Evolutionary conservation across 148 eudicot species (phyloP).

Genomic region (Selenicereus undatus): DNA sequence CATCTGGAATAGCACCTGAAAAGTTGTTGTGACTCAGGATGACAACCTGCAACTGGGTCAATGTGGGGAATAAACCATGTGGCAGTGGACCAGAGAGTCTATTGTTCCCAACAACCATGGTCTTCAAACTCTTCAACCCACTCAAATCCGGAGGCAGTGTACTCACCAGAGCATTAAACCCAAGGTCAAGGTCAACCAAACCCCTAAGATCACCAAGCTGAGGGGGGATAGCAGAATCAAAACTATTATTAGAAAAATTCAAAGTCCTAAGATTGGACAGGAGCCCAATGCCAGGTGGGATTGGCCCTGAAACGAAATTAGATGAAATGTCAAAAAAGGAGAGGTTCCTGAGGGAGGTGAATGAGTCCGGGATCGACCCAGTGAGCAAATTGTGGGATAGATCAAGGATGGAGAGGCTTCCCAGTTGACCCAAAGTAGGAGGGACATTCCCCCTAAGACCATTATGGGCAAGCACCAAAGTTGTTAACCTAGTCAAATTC

Average conservation of each 20-base stretch:
- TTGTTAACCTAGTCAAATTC: constrained; percentile 45
- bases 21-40: constrained; percentile 56
- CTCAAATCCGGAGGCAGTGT: constrained; percentile 54
- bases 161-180: constrained; percentile 50
- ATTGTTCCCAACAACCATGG: constrained; percentile 52
- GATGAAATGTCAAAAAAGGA: constrained; percentile 54
- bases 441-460: constrained; percentile 59
- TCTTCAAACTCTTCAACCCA: constrained; percentile 57
- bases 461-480: constrained; percentile 54
- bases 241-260: constrained; percentile 63
- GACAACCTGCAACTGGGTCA: constrained; percentile 48
- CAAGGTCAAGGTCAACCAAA: constrained; percentile 83
- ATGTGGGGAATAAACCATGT: constrained; percentile 44
- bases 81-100: constrained; percentile 58
- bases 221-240: constrained; percentile 59
- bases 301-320: constrained; percentile 58
- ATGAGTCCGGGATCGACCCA: constrained; percentile 52
- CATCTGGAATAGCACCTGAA: constrained; percentile 58
- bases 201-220: constrained; percentile 64
- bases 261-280: constrained; percentile 46
- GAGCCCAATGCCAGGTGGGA: constrained; percentile 61
- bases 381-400: constrained; percentile 57
- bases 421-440: constrained; percentile 54
- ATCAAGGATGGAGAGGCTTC: constrained; percentile 58
- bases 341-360: constrained; percentile 50